Base-by-base conservation (phyloP, 805 yeast genomes). In the Candida germanica region DNA sequence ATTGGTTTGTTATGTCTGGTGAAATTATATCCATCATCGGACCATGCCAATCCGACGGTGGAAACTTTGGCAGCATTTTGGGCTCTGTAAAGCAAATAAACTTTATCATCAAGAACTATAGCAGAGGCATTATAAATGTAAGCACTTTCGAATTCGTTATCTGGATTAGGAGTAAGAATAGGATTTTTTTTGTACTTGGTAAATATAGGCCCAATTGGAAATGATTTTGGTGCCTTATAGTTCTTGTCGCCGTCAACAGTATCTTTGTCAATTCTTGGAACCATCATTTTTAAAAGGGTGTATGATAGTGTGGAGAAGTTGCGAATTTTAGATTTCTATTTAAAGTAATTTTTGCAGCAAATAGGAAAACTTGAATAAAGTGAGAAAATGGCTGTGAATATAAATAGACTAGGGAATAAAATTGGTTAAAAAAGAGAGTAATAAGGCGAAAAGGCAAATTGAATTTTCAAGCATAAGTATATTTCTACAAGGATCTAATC, bases 71-170 rank as follows among this genome's bases (percentile, higher is more conserved):
- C 53, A 25, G 39, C 48, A 41, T 61, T 59, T 36, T 66, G 72
- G 11, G 71, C 71, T 14, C 72, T 43, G 38, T 66, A 66, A 12
- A 66, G 47, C 29, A 66, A 43, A 36, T 50, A 62, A 6, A 66
- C 70, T 34, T 48, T 53, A 26, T 58, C 58, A 24, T 58, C 68
- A 5, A 65, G 45, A 14, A 66, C 72, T 10, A 66, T 64, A 1
- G 72, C 71, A 1, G 67, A 50, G 12, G 72, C 71, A 47, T 66
- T 66, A 43, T 66, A 66, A 24, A 66, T 39, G 42, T 60, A 65
- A 1, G 65, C 65, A 40, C 56, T 52, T 42, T 66, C 71, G 40
- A 59, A 66, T 23, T 61, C 67, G 22, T 48, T 41, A 2, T 50
- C 48, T 3, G 70, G 71, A 42, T 66, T 50, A 4, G 72, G 71